phyloP scores from a whole-genome alignment of 306 rosid genomes.

The Begonia fuchsioides region DNA sequence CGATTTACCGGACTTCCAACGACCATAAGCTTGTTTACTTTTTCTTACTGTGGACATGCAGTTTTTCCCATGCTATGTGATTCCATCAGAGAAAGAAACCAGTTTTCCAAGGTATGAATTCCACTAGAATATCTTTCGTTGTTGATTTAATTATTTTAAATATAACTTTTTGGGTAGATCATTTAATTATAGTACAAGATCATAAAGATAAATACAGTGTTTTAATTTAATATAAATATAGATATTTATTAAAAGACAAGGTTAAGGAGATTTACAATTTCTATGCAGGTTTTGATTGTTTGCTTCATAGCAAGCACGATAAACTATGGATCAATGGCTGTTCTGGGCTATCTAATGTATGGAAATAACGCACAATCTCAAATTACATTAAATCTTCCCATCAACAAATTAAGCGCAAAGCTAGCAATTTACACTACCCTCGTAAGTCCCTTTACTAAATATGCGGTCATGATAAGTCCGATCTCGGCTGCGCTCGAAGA shows the following conservation, averaged over 20 bases:
- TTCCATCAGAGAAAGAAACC: conserved; percentile 45
- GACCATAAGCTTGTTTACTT: conserved; percentile 32
- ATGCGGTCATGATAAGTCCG: conserved; percentile 40
- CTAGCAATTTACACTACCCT: conserved; percentile 50
- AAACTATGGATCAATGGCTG: conserved; percentile 37
- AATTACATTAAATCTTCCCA: conserved; percentile 52
- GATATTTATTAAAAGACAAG: no score
- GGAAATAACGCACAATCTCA: conserved; percentile 38
- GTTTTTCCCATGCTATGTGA: conserved; percentile 47
- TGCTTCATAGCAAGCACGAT: conserved; percentile 38
- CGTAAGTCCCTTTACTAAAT: conserved; percentile 56
- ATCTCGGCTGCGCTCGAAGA: conserved; percentile 45
- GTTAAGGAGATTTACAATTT: no score
- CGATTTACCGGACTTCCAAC: conserved; percentile 27
- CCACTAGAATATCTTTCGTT: no score
- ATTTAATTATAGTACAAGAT: no score
- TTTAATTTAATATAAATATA: no score
- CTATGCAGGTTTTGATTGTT: conserved; percentile 39
- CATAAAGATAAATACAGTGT: no score
- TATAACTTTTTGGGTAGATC: no score
- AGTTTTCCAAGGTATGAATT: conserved; percentile 36
- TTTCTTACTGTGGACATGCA: conserved; percentile 49
- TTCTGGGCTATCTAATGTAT: conserved; percentile 50
- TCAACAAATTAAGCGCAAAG: conserved; percentile 22
- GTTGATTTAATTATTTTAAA: no score